Percentiles rank a stretch among this genome's conserved stretches.
Evolutionary conservation across 192 early-diverging fungal genomes (phyloP).

Genomic region (Gorgonomyces haynaldii): DNA sequence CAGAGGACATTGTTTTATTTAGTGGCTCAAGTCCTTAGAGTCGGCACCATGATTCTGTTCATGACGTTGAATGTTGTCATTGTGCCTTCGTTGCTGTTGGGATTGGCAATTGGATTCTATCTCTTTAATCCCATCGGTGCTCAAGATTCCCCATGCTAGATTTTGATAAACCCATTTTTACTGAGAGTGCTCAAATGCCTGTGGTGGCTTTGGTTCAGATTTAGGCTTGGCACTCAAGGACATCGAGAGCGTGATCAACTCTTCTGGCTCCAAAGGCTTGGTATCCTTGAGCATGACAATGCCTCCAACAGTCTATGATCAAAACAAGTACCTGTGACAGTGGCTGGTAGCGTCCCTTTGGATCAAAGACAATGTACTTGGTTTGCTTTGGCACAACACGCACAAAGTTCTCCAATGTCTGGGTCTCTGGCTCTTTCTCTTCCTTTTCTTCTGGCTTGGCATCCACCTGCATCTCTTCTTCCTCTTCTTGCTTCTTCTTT

Average conservation of each 20-base stretch:
- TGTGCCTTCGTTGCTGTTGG: no score
- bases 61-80: no score
- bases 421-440: conserved; percentile 63
- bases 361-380: conserved; percentile 75
- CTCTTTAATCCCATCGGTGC: no score
- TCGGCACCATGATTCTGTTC: no score
- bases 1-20: no score
- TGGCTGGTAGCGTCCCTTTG: conserved; percentile 76
- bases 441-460: conserved; percentile 29
- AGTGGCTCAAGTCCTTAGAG: no score
- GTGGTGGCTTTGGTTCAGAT: no score
- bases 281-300: conserved; percentile 80
- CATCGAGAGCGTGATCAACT: conserved; percentile 44
- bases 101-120: no score
- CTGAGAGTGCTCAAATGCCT: no score
- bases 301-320: conserved; percentile 50
- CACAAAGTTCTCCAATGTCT: conserved; percentile 75
- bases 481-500: conserved; percentile 61
- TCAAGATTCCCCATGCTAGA: no score
- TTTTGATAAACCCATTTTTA: no score
- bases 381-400: conserved; percentile 81
- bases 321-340: conserved; percentile 55
- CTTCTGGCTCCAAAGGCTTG: conserved; percentile 64
- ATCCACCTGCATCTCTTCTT: conserved; percentile 44
- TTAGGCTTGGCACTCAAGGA: no score